Evolutionary conservation across 2,329 filamentous ascomycete species (phyloP).

Genomic region (Endoconidiophora polonica): DNA sequence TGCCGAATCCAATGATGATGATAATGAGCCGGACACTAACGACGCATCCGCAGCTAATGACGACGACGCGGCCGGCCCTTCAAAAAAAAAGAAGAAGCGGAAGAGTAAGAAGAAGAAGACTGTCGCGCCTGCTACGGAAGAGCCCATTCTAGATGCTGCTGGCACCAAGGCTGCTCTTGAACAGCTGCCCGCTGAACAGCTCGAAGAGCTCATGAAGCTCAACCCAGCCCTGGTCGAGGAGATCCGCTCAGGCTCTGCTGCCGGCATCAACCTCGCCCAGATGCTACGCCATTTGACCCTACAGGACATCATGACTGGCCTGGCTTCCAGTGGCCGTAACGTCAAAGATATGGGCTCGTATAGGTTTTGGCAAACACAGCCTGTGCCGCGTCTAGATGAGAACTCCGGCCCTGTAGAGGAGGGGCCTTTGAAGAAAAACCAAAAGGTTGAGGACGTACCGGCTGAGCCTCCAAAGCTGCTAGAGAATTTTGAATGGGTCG

Average conservation of each 20-base stretch:
- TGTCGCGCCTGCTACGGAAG: constrained; percentile 35
- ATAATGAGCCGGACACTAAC: constrained; percentile 23
- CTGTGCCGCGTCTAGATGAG: constrained; percentile 69
- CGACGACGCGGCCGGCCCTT: constrained; percentile 17
- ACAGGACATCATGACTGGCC: constrained; percentile 56
- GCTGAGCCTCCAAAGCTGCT: constrained; percentile 61
- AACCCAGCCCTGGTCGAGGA: constrained; percentile 57
- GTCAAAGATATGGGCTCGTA: constrained; percentile 92
- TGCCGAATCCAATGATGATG: constrained; percentile 19
- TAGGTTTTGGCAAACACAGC: constrained; percentile 98
- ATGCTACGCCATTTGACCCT: constrained; percentile 47
- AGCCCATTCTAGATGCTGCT: constrained; percentile 21
- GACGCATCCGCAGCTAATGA: constrained; percentile 23
- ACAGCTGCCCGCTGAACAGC: constrained; percentile 37
- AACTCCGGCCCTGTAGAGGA: constrained; percentile 40
- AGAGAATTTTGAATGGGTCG: constrained; percentile 85
- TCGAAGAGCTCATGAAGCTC: constrained; percentile 51
- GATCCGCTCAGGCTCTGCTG: constrained; percentile 22
- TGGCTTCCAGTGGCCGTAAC: constrained; percentile 69
- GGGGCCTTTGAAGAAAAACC: constrained; percentile 60
- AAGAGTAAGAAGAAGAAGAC: constrained; percentile 51
- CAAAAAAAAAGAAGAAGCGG: constrained; percentile 33
- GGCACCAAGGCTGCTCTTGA: constrained; percentile 34
- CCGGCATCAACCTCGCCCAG: constrained; percentile 29
- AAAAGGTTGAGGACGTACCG: constrained; percentile 61